Conservation (phyloP, 768 basidiomycete genomes). For the Podaxis rugospora region DNA sequence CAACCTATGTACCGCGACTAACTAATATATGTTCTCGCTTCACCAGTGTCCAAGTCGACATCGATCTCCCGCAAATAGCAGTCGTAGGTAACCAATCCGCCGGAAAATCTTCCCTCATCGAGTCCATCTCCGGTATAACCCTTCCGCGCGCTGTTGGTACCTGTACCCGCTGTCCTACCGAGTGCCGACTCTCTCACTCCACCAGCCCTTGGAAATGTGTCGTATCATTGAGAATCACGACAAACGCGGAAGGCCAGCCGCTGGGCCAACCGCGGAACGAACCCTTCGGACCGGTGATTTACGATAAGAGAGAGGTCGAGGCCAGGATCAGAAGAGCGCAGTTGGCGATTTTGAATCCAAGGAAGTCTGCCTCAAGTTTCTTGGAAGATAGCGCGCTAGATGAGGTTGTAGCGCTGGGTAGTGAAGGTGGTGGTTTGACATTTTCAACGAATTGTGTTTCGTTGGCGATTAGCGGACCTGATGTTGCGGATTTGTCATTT, state of each 20-base stretch:
- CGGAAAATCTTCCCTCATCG: slow-evolving; percentile 75
- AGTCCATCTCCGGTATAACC: slow-evolving; percentile 69
- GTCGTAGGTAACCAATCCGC: slow-evolving; percentile 73
- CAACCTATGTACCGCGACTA: not conserved
- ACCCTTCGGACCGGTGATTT: slow-evolving; percentile 45
- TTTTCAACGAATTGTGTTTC: slow-evolving; percentile 59
- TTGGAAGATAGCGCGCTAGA: slow-evolving; percentile 28
- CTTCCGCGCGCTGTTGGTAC: slow-evolving; percentile 71
- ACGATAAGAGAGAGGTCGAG: slow-evolving; percentile 50
- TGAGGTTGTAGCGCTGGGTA: slow-evolving; percentile 8
- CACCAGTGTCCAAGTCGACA: slow-evolving; percentile 58
- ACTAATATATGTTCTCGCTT: not conserved
- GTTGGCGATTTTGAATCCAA: slow-evolving; percentile 60
- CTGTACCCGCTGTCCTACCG: slow-evolving; percentile 65
- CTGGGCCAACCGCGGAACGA: slow-evolving; percentile 35
- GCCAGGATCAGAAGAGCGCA: slow-evolving; percentile 66
- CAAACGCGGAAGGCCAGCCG: slow-evolving; percentile 32
- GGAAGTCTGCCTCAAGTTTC: slow-evolving; percentile 26
- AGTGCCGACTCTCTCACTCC: slow-evolving; percentile 46
- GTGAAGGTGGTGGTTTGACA: slow-evolving; percentile 14
- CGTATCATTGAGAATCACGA: slow-evolving; percentile 43
- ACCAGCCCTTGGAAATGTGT: slow-evolving; percentile 42
- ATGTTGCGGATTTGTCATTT: slow-evolving; percentile 61
- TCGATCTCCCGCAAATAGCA: slow-evolving; percentile 70
- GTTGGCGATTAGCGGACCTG: slow-evolving; percentile 52